These are phyloP conservation scores for Remersonia thermophila DNA, from an alignment of 2,329 filamentous ascomycete genomes.

Conservation along the genomic window DNA sequence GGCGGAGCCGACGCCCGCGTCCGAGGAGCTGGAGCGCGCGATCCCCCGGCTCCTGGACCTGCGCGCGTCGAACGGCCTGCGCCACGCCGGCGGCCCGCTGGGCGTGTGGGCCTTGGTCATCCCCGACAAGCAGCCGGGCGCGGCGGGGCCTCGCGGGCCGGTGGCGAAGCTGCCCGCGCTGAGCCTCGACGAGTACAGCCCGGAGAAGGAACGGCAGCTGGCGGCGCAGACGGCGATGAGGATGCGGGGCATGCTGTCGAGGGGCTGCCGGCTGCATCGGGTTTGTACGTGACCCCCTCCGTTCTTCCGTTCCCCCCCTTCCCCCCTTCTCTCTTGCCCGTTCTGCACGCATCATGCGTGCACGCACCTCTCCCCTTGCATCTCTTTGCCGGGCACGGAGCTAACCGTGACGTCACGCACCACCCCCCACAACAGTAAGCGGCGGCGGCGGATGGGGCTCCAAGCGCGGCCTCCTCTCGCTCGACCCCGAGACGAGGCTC, in stretches of 20 bases:
- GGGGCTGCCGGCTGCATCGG: constrained; percentile 34
- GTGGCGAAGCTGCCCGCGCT: too few species aligned
- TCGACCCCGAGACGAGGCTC: constrained; percentile 56
- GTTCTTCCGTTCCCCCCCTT: too few species aligned
- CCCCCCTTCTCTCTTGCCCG: background rate
- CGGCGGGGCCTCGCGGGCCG: too few species aligned
- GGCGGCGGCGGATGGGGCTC: constrained; percentile 77
- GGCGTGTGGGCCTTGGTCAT: constrained; percentile 64
- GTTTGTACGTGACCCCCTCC: constrained; percentile 27
- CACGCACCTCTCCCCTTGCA: background rate
- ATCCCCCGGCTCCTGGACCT: constrained; percentile 47
- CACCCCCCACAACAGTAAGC: constrained; percentile 51
- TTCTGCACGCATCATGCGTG: background rate
- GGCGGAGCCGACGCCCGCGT: constrained; percentile 45
- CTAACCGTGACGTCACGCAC: background rate
- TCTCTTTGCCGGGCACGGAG: background rate
- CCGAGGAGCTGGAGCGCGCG: constrained; percentile 54
- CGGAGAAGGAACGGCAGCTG: constrained; percentile 17
- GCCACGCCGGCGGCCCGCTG: constrained; percentile 29
- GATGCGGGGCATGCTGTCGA: constrained; percentile 22
- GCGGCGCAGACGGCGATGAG: constrained; percentile 18
- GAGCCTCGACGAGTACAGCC: constrained; percentile 9
- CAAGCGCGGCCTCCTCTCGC: constrained; percentile 65
- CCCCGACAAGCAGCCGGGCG: constrained; percentile 23
- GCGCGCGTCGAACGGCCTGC: constrained; percentile 15